These are phyloP conservation scores for Xylaria curta DNA, from an alignment of 495 filamentous ascomycete species.

Conservation along the genomic window DNA sequence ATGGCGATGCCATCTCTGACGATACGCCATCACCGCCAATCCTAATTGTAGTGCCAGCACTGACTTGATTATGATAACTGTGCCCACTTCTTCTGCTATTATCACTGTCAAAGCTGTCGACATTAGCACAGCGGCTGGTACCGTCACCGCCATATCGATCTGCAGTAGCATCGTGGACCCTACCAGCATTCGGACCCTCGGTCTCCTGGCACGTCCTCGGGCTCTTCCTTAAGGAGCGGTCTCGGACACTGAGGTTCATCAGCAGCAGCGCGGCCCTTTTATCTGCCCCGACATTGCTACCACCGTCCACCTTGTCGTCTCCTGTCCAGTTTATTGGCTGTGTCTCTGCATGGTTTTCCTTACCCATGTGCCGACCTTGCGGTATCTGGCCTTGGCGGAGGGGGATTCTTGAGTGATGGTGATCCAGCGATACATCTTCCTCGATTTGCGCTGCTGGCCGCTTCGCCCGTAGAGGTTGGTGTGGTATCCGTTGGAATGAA, in stretches of 20 bases:
- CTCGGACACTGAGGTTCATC: slow-evolving; percentile 60
- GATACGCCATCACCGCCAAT: neutral
- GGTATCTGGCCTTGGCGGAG: neutral
- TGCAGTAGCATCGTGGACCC: neutral
- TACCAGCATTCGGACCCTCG: neutral
- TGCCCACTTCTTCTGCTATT: neutral
- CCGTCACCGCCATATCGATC: neutral
- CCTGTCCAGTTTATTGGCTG: neutral
- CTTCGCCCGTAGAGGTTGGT: neutral
- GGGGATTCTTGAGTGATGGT: neutral
- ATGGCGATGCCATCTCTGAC: neutral
- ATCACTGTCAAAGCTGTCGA: neutral
- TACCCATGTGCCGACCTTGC: neutral
- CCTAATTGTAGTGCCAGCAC: neutral
- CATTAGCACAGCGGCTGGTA: neutral
- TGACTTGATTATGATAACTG: neutral
- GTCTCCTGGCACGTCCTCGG: slow-evolving; percentile 1
- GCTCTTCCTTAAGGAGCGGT: slow-evolving; percentile 30
- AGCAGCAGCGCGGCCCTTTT: slow-evolving; percentile 64
- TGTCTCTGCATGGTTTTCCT: neutral
- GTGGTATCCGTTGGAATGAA: neutral
- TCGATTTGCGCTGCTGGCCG: slow-evolving; percentile 4
- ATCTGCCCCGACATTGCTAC: neutral
- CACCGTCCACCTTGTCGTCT: neutral
- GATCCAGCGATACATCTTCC: neutral